These are phyloP conservation scores for Acanthamoeba royreba DNA, from an alignment of 208 protist genomes.

Conservation along the genomic window DNA sequence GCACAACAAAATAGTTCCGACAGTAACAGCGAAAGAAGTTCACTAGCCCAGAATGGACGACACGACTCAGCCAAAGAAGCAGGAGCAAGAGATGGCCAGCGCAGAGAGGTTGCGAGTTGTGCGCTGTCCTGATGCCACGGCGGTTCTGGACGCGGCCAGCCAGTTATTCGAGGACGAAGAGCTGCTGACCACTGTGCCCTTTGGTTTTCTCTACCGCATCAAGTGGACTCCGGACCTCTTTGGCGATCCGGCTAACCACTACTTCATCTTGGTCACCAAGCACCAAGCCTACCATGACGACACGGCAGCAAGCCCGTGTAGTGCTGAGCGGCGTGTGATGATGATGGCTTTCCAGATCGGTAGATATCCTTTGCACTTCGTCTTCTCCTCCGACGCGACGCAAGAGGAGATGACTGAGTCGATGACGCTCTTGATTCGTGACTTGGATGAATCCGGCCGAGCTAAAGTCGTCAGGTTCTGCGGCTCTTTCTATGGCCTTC, in stretches of 20 bases:
- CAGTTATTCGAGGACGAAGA: not conserved
- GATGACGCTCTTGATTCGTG: not conserved
- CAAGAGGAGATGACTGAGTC: not conserved
- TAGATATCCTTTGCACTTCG: not conserved
- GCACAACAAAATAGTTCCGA: too few species aligned
- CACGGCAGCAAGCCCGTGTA: not conserved
- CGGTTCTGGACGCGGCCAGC: not conserved
- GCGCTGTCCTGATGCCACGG: not conserved
- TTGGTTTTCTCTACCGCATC: not conserved
- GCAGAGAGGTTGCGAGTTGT: too few species aligned
- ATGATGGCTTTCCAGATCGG: not conserved
- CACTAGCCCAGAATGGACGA: too few species aligned
- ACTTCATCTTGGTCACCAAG: not conserved
- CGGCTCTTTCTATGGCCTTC: not conserved
- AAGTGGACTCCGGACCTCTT: not conserved
- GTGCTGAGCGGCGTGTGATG: not conserved
- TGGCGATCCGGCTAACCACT: not conserved
- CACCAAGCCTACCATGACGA: not conserved
- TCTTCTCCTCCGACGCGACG: not conserved
- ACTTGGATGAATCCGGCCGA: not conserved
- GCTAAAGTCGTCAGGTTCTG: not conserved
- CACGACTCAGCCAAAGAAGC: too few species aligned
- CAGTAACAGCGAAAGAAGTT: too few species aligned
- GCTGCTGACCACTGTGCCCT: not conserved
- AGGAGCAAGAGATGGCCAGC: too few species aligned